phyloP scores from a whole-genome alignment of 306 rosid species.

The Rosa chinensis region DNA sequence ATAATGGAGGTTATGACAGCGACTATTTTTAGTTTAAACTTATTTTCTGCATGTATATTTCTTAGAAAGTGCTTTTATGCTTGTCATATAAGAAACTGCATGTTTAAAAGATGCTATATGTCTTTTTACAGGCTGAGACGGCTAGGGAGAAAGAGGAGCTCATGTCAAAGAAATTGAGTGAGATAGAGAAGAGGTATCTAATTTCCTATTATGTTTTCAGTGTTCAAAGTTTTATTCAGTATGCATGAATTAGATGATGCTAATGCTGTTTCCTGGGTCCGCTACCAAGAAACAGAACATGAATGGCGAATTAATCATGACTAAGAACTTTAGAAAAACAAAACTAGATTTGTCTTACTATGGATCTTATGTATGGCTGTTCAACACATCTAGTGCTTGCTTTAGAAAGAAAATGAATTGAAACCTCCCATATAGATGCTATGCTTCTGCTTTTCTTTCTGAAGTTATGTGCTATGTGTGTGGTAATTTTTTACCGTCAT shows the following conservation, averaged over 20 bases:
- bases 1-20: slow-evolving; percentile 69
- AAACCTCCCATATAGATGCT: background rate
- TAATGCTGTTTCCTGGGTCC: background rate
- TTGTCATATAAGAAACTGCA: slow-evolving; percentile 13
- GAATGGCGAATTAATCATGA: background rate
- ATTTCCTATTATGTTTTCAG: background rate
- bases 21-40: slow-evolving; percentile 13
- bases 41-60: slow-evolving; percentile 7
- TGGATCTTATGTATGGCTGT: background rate
- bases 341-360: background rate
- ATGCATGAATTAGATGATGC: background rate
- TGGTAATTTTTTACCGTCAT: background rate
- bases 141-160: slow-evolving; percentile 88
- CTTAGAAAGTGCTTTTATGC: slow-evolving; percentile 1
- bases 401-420: background rate
- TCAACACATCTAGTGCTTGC: background rate
- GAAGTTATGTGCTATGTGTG: background rate
- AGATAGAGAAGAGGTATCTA: slow-evolving; percentile 62
- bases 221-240: background rate
- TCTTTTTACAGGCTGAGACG: slow-evolving; percentile 74
- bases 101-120: slow-evolving; percentile 29
- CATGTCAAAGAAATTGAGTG: slow-evolving; percentile 49
- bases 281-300: background rate
- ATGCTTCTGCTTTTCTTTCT: background rate
- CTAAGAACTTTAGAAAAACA: background rate